phyloP scores from a whole-genome alignment of 345 rosid species.

The Microcos paniculata region DNA sequence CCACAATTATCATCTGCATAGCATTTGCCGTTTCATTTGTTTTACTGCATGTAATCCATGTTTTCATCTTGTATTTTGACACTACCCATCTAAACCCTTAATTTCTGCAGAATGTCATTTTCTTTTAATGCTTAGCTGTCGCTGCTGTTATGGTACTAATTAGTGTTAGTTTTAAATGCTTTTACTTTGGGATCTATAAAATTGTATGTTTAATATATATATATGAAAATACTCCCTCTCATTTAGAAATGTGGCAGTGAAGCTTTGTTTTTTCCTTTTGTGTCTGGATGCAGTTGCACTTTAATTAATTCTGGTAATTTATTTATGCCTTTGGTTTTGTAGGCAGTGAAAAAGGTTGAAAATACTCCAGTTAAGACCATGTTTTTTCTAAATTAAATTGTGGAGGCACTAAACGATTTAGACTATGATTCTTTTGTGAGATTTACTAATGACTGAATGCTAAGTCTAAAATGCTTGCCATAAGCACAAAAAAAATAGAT shows the following conservation, averaged over 20 bases:
- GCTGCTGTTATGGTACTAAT: neutral
- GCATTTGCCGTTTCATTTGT: constrained; percentile 2
- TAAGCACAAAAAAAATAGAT: neutral
- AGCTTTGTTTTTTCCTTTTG: neutral
- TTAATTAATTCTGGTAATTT: neutral
- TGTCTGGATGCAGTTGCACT: neutral
- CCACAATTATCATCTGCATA: constrained; percentile 13
- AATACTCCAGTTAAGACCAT: neutral
- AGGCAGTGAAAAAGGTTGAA: neutral
- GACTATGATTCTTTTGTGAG: neutral
- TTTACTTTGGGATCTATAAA: neutral
- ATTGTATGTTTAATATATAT: neutral
- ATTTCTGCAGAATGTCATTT: neutral
- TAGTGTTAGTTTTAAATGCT: neutral
- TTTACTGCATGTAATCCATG: neutral
- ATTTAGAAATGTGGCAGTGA: neutral
- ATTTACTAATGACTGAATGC: neutral
- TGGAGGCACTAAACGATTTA: neutral
- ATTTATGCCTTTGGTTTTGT: neutral
- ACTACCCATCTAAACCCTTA: neutral
- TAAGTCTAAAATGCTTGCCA: neutral
- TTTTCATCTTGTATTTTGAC: neutral
- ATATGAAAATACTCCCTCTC: neutral
- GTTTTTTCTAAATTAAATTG: neutral
- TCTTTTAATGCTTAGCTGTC: neutral